Evolutionary conservation across 495 filamentous ascomycete species (phyloP).

Genomic region (Podospora appendiculata): DNA sequence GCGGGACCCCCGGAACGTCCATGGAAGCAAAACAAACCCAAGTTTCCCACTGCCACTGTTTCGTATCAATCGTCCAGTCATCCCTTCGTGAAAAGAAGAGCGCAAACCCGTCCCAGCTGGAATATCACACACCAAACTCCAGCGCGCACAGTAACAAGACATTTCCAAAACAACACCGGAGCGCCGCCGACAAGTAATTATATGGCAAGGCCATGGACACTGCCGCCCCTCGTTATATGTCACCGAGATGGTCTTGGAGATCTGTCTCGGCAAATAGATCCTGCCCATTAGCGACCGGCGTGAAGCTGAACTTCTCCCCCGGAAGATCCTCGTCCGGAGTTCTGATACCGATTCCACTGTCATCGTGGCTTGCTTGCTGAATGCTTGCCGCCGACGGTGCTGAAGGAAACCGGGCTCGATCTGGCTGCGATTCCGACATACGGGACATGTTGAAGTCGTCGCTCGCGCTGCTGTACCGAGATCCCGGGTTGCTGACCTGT

Average conservation of each 20-base stretch:
- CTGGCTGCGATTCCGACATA: conserved; percentile 29
- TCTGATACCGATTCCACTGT: conserved; percentile 63
- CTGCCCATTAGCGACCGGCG: conserved; percentile 10
- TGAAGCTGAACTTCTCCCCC: conserved; percentile 44
- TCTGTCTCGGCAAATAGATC: conserved; percentile 23
- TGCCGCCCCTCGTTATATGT: conserved; percentile 1
- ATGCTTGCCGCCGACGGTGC: conserved; percentile 15
- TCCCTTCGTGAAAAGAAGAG: conserved; percentile 2
- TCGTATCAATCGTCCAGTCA: conserved; percentile 6
- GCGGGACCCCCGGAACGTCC: not conserved
- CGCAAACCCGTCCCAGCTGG: not conserved
- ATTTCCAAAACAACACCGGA: not conserved
- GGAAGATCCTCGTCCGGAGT: conserved; percentile 53
- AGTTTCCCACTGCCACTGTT: not conserved
- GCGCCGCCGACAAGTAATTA: not conserved
- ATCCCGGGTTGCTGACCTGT: conserved; percentile 25
- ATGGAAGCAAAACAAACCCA: not conserved
- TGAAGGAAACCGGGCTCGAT: conserved; percentile 35
- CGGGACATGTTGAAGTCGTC: conserved; percentile 30
- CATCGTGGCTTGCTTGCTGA: conserved; percentile 45
- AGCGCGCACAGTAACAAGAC: not conserved
- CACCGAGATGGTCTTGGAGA: conserved; percentile 12
- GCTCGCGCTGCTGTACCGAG: conserved; percentile 37
- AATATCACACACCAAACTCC: not conserved
- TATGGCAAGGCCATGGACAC: not conserved